Evolutionary conservation across 2,329 filamentous ascomycete species (phyloP).

Genomic region (Aureobasidium sp.): DNA sequence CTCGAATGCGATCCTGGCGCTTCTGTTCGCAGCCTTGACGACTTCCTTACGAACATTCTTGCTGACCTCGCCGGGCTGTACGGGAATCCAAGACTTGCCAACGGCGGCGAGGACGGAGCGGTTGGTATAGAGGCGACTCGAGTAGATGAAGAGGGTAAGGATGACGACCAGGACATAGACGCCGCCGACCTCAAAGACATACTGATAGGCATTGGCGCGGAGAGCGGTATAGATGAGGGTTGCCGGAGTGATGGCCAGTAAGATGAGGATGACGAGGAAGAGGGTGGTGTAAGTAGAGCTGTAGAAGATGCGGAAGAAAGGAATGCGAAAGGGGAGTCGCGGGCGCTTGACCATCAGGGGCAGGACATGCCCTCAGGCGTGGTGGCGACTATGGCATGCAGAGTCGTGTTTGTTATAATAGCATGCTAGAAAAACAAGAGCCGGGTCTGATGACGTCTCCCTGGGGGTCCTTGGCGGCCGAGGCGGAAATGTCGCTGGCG

Average conservation of each 20-base stretch:
- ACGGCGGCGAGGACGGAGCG: constrained; percentile 72
- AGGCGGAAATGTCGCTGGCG: background rate
- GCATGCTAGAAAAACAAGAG: background rate
- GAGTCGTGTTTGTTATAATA: constrained; percentile 1
- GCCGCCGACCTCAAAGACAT: constrained; percentile 74
- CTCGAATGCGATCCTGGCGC: constrained; percentile 74
- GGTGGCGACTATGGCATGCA: constrained; percentile 2
- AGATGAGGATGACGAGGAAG: constrained; percentile 62
- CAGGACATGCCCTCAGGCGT: constrained; percentile 10
- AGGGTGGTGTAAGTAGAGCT: constrained; percentile 69
- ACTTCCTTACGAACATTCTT: constrained; percentile 71
- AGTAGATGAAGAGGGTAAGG: constrained; percentile 69
- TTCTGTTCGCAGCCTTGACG: constrained; percentile 62
- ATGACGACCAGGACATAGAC: constrained; percentile 67
- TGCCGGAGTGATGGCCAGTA: constrained; percentile 72
- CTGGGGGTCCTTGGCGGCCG: background rate
- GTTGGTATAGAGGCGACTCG: constrained; percentile 78
- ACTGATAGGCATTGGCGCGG: constrained; percentile 59
- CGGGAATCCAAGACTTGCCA: constrained; percentile 77
- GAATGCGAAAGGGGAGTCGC: constrained; percentile 36
- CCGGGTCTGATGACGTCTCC: constrained; percentile 1
- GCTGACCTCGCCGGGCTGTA: constrained; percentile 76
- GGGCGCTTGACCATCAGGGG: constrained; percentile 11
- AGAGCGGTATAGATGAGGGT: constrained; percentile 74
- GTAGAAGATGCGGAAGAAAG: constrained; percentile 75